Conservation (phyloP, 257 asterid species). For the Agastache rugosa region DNA sequence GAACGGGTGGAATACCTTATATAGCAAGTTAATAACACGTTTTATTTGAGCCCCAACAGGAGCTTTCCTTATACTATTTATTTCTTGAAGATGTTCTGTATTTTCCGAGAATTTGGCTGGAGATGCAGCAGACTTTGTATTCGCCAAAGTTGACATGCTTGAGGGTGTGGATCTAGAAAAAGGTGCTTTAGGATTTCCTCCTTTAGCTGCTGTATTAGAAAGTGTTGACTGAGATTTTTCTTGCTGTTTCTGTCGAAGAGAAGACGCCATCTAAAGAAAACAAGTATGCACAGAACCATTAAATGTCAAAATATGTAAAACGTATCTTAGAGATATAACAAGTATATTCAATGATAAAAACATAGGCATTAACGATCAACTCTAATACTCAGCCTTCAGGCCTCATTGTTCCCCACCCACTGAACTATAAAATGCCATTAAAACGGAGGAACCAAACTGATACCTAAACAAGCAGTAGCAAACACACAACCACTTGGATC, state of each 20-base stretch:
- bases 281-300: slow-evolving; percentile 5
- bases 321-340: background rate
- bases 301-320: background rate
- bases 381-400: background rate
- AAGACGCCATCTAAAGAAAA: slow-evolving; percentile 54
- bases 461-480: background rate
- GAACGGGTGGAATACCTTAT: slow-evolving; percentile 55
- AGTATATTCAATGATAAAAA: background rate
- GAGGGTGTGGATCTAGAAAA: slow-evolving; percentile 47
- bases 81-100: slow-evolving; percentile 83
- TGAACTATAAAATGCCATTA: background rate
- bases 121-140: slow-evolving; percentile 60
- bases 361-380: background rate
- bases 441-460: background rate
- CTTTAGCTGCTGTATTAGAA: slow-evolving; percentile 50
- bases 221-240: slow-evolving; percentile 70
- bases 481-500: background rate
- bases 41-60: slow-evolving; percentile 95
- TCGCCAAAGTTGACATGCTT: slow-evolving; percentile 41
- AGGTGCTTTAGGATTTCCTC: slow-evolving; percentile 50
- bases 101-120: slow-evolving; percentile 81
- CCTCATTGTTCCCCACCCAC: background rate
- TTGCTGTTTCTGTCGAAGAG: slow-evolving; percentile 66
- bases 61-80: slow-evolving; percentile 89
- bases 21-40: slow-evolving; percentile 85